Evolutionary conservation across 2,329 filamentous ascomycete species (phyloP), one percentile per base, ranked within the genome.

Genomic region (Colletotrichum sp.): DNA sequence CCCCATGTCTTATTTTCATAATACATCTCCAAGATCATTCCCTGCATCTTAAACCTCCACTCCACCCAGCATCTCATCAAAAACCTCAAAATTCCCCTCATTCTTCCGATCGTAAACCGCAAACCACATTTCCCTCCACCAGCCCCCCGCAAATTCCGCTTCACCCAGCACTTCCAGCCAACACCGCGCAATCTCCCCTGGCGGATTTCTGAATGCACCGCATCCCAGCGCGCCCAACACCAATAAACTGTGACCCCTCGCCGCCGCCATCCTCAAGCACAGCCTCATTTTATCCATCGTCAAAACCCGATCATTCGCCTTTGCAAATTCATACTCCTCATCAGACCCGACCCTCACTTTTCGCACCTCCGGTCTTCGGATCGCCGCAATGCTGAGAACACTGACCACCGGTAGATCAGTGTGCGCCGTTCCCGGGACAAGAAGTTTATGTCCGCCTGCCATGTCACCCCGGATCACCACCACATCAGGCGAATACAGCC

Each of bases 201-300:
- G 87, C 10, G 93, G 93, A 80, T 94, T 94, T 1, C 78, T 79
- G 81, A 94, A 94, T 1, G 89, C 92, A 5, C 93, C 93, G 78
- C 93, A 95, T 0, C 93, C 93, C 66, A 95, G 80, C 0, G 93
- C 93, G 0, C 93, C 93, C 2, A 95, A 86, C 7, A 95, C 90
- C 10, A 95, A 83, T 78, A 88, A 86, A 27, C 88, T 85, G 79
- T 94, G 92, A 2, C 86, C 87, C 32, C 89, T 86, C 6, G 80
- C 80, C n/a, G 88, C 92, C 3, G 92, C 91, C 71, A 92, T 88
- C 6, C 93, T 87, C 67, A 94, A 82, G 22, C 88, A 87, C 22
- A 93, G 80, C 27, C 92, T 85, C 86, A 94, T 94, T 82, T 94
- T 94, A 60, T 88, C 84, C 82, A 91, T 91, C 79, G 89, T 93